A percentile compares a stretch with the other conserved stretches of the same genome.
These are phyloP conservation scores for Hymenoscyphus infarciens DNA, from an alignment of 2,329 filamentous ascomycete genomes.

Conservation along the genomic window DNA sequence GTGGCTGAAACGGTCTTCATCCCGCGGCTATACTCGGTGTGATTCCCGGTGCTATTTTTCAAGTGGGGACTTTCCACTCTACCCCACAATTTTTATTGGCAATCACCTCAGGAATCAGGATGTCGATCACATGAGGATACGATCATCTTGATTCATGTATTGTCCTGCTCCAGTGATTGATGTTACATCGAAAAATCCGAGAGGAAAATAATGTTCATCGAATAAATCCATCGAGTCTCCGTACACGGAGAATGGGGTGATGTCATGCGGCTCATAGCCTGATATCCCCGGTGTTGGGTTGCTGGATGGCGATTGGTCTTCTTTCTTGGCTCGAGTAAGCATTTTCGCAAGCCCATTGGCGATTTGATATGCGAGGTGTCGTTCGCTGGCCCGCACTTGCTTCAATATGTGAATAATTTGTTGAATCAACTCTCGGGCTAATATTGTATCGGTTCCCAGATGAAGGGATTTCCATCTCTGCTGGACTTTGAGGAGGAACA, in stretches of 20 bases:
- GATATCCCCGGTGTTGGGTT: neutral
- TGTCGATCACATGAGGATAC: neutral
- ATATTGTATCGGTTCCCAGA: constrained; percentile 34
- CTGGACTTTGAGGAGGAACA: constrained; percentile 39
- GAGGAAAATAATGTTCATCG: constrained; percentile 24
- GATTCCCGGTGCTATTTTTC: neutral
- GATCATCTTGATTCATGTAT: constrained; percentile 3
- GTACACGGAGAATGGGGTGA: constrained; percentile 26
- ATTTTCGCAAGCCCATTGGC: constrained; percentile 38
- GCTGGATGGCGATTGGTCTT: neutral
- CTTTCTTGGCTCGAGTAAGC: constrained; percentile 25
- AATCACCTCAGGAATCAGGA: too few relatives aligned
- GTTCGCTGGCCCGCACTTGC: constrained; percentile 34
- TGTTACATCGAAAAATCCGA: constrained; percentile 27
- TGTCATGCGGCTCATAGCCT: neutral
- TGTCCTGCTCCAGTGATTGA: neutral
- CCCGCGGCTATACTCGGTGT: neutral
- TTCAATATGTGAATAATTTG: constrained; percentile 35
- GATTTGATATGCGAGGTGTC: constrained; percentile 40
- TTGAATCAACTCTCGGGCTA: constrained; percentile 11
- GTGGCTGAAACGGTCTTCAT: too few relatives aligned
- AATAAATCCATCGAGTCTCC: constrained; percentile 25
- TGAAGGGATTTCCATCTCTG: constrained; percentile 36
- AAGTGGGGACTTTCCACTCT: constrained; percentile 1
- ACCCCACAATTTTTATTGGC: neutral